phyloP scores from a whole-genome alignment of 2,329 filamentous ascomycete genomes.

The Xylaria sp. region DNA sequence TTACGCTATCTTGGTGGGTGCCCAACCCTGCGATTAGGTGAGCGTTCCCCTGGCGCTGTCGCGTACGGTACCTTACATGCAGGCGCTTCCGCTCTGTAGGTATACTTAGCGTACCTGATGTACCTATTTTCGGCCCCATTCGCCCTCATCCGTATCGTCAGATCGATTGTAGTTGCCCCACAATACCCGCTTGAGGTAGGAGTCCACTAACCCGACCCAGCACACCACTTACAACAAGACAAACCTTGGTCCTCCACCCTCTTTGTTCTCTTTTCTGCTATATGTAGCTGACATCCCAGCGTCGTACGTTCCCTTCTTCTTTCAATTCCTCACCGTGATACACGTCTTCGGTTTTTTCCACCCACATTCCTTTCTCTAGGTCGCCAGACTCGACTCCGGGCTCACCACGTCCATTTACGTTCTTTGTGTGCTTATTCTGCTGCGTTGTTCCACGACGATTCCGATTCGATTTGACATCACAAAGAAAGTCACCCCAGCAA shows the following conservation, averaged over 20 bases:
- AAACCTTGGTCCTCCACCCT: slow-evolving; percentile 25
- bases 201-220: neutral
- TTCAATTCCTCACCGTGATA: slow-evolving; percentile 33
- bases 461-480: slow-evolving; percentile 35
- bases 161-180: slow-evolving; percentile 25
- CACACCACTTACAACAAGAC: slow-evolving; percentile 16
- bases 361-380: slow-evolving; percentile 47
- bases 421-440: slow-evolving; percentile 33
- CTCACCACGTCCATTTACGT: slow-evolving; percentile 23
- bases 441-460: slow-evolving; percentile 42
- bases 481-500: slow-evolving; percentile 24
- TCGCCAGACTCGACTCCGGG: slow-evolving; percentile 45
- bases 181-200: slow-evolving; percentile 1
- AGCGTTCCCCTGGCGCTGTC: slow-evolving; percentile 14
- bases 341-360: slow-evolving; percentile 38
- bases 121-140: slow-evolving; percentile 30
- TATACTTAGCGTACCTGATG: neutral
- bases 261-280: slow-evolving; percentile 34
- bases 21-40: neutral
- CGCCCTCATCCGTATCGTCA: slow-evolving; percentile 33
- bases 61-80: slow-evolving; percentile 19
- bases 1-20: neutral
- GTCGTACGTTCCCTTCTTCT: slow-evolving; percentile 32
- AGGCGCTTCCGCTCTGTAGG: slow-evolving; percentile 9
- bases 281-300: slow-evolving; percentile 34